phyloP scores from a whole-genome alignment of 1,139 yeast genomes.

The Pichia sp. region DNA sequence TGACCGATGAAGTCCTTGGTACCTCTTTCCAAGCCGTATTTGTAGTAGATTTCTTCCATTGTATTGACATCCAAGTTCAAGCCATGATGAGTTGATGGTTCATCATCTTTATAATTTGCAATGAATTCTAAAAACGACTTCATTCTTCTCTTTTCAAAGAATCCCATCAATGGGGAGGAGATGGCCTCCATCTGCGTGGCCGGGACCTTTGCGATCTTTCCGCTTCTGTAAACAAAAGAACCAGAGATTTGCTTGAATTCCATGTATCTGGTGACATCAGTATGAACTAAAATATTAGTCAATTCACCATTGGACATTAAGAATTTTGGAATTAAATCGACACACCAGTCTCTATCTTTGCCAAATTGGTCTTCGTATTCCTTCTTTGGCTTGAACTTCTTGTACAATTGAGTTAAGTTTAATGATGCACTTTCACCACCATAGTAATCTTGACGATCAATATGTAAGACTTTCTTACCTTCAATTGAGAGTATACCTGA shows the following conservation, averaged over 20 bases:
- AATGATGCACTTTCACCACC: conserved; percentile 73
- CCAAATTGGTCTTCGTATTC: conserved; percentile 74
- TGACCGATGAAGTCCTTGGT: conserved; percentile 97
- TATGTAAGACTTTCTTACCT: conserved; percentile 94
- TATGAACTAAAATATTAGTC: conserved; percentile 91
- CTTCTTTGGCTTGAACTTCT: conserved; percentile 71
- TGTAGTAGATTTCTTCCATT: conserved; percentile 87
- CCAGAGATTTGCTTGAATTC: conserved; percentile 97
- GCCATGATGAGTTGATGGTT: conserved; percentile 78
- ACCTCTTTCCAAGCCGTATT: conserved; percentile 90
- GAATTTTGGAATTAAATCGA: conserved; percentile 95
- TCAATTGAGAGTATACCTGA: conserved; percentile 95
- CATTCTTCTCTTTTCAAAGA: conserved; percentile 95
- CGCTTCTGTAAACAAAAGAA: conserved; percentile 88
- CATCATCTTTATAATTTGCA: conserved; percentile 78
- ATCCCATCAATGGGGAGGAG: conserved; percentile 89
- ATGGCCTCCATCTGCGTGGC: conserved; percentile 90
- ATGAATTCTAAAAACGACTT: conserved; percentile 88
- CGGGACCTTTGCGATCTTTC: conserved; percentile 94
- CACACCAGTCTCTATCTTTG: conserved; percentile 97
- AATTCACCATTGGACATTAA: conserved; percentile 98
- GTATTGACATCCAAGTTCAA: conserved; percentile 83
- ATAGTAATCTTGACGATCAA: conserved; percentile 94
- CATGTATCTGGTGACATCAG: conserved; percentile 93
- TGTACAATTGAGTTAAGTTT: conserved; percentile 53